phyloP scores from a whole-genome alignment of 441 rosid species.

The Manihot esculenta region DNA sequence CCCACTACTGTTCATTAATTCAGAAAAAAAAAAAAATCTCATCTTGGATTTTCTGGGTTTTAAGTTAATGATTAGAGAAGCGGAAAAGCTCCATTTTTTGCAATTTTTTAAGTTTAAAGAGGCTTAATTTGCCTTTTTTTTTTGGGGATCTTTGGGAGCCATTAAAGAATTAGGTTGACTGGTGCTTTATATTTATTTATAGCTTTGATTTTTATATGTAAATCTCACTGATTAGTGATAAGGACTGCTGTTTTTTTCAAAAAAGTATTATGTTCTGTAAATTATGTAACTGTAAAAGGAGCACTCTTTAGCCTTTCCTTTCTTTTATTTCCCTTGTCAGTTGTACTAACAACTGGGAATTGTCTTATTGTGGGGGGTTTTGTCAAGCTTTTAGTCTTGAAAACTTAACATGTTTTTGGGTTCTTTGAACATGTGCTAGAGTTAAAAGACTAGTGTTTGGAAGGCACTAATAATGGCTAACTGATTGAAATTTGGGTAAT shows the following conservation, averaged over 20 bases:
- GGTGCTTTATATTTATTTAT: slow-evolving; percentile 31
- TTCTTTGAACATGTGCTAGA: slow-evolving; percentile 39
- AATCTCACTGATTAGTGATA: slow-evolving; percentile 30
- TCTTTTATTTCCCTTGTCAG: slow-evolving; percentile 3
- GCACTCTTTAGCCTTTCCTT: slow-evolving; percentile 9
- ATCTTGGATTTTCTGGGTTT: slow-evolving; percentile 32
- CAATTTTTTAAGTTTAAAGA: slow-evolving; percentile 17
- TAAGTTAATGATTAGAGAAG: slow-evolving; percentile 33
- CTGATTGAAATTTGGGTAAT: slow-evolving; percentile 27
- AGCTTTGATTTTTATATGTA: slow-evolving; percentile 16
- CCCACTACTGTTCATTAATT: slow-evolving; percentile 20
- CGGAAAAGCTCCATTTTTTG: slow-evolving; percentile 27
- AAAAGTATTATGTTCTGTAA: slow-evolving; percentile 27
- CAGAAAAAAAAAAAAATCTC: slow-evolving; percentile 23
- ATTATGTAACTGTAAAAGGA: slow-evolving; percentile 29
- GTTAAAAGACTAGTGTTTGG: slow-evolving; percentile 12
- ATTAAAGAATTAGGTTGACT: slow-evolving; percentile 55
- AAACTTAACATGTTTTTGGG: slow-evolving; percentile 28
- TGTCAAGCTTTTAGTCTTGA: slow-evolving; percentile 22
- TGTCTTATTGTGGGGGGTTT: slow-evolving; percentile 31
- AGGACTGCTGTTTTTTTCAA: slow-evolving; percentile 33
- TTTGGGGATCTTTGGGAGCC: slow-evolving; percentile 27
- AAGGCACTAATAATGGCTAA: slow-evolving; percentile 28
- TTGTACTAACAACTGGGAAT: slow-evolving; percentile 14
- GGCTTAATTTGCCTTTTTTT: slow-evolving; percentile 22